Evolutionary conservation across 2,329 filamentous ascomycete species (phyloP).

Genomic region (Tolypocladium inflatum): DNA sequence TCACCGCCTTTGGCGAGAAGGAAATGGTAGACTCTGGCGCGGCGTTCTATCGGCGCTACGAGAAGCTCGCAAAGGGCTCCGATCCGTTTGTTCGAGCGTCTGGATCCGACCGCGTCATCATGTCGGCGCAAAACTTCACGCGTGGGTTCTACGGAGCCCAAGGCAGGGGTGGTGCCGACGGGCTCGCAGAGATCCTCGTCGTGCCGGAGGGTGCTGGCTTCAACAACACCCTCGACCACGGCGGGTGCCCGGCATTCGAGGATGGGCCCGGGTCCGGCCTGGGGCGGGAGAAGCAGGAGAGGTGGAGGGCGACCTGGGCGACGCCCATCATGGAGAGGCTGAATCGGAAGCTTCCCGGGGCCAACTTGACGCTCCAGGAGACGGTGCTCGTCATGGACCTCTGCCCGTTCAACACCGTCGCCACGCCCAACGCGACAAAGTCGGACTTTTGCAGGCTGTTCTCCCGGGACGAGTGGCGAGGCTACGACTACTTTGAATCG

Average conservation of each 20-base stretch:
- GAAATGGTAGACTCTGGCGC: slow-evolving; percentile 67
- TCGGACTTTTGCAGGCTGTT: slow-evolving; percentile 74
- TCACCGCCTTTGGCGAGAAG: slow-evolving; percentile 56
- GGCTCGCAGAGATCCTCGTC: slow-evolving; percentile 49
- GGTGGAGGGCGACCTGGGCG: slow-evolving; percentile 56
- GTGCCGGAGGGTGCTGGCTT: slow-evolving; percentile 55
- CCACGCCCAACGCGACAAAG: slow-evolving; percentile 35
- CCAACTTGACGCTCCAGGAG: slow-evolving; percentile 52
- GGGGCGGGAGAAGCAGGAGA: slow-evolving; percentile 38
- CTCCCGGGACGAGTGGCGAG: slow-evolving; percentile 59
- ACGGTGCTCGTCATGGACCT: slow-evolving; percentile 75
- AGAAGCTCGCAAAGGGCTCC: slow-evolving; percentile 42
- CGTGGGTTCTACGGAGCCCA: slow-evolving; percentile 55
- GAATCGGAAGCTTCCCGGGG: slow-evolving; percentile 58
- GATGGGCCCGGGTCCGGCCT: slow-evolving; percentile 39
- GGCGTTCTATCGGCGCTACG: slow-evolving; percentile 68
- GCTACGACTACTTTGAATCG: slow-evolving; percentile 73
- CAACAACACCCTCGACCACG: slow-evolving; percentile 79
- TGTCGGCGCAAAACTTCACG: slow-evolving; percentile 67
- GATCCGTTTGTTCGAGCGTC: slow-evolving; percentile 66
- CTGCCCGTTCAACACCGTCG: slow-evolving; percentile 78
- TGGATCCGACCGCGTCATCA: slow-evolving; percentile 60
- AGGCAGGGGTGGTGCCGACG: slow-evolving; percentile 25
- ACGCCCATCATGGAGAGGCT: slow-evolving; percentile 59
- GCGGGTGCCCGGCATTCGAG: slow-evolving; percentile 63